Evolutionary conservation across 2,329 filamentous ascomycete species (phyloP).

Genomic region (Lasiodiplodia theobromae): DNA sequence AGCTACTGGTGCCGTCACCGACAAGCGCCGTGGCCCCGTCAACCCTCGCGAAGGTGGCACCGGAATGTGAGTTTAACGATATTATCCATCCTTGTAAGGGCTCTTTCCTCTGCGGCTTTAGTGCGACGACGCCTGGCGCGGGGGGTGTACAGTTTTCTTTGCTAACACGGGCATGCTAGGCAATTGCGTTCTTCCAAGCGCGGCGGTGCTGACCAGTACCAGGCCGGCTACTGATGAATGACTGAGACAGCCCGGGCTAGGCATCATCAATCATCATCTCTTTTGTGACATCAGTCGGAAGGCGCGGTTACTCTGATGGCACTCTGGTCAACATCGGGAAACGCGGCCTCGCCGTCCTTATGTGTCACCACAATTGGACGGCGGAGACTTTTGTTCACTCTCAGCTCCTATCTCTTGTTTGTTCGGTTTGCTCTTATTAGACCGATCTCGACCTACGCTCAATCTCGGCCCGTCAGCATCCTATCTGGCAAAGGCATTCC

Average conservation of each 20-base stretch:
- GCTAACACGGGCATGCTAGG: conserved; percentile 56
- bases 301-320: conserved; percentile 42
- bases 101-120: conserved; percentile 81
- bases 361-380: conserved; percentile 43
- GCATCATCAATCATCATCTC: conserved; percentile 48
- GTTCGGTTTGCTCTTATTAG: conserved; percentile 43
- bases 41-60: conserved; percentile 85
- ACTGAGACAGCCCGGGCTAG: conserved; percentile 36
- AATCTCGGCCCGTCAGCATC: conserved; percentile 26
- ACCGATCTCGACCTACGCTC: conserved; percentile 33
- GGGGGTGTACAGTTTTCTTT: conserved; percentile 62
- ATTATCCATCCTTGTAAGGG: conserved; percentile 85
- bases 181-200: conserved; percentile 61
- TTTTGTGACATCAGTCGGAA: conserved; percentile 38
- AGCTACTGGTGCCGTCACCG: conserved; percentile 62
- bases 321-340: conserved; percentile 48
- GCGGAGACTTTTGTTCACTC: conserved; percentile 44
- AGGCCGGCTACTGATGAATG: conserved; percentile 56
- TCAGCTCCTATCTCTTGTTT: conserved; percentile 46
- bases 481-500: conserved; percentile 22
- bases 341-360: conserved; percentile 53
- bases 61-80: conserved; percentile 90
- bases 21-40: conserved; percentile 75
- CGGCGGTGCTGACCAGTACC: conserved; percentile 55
- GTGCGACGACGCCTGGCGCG: conserved; percentile 79